Conservation (phyloP, 2,329 filamentous ascomycete genomes). For the Alternaria arborescens region DNA sequence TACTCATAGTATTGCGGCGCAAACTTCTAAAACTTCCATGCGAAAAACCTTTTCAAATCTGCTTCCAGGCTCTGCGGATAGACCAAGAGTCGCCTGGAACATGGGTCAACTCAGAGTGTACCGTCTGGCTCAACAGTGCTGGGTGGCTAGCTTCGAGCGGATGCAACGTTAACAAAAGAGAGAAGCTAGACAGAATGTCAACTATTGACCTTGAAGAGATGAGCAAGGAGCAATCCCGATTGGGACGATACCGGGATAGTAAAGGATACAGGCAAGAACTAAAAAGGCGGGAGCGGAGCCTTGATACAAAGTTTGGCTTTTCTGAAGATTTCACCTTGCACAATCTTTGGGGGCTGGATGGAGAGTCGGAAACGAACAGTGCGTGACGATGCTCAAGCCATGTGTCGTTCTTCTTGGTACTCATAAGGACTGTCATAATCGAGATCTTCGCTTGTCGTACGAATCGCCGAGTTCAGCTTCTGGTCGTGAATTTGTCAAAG, state of each 20-base stretch:
- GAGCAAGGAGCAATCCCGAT: neutral
- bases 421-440: neutral
- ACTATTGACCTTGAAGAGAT: neutral
- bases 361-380: neutral
- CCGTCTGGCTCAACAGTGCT: neutral
- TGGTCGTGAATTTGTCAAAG: neutral
- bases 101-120: neutral
- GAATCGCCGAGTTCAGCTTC: neutral
- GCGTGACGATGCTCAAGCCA: neutral
- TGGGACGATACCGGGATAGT: neutral
- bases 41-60: neutral
- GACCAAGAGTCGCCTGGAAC: neutral
- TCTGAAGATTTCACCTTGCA: neutral
- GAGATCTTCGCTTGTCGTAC: neutral
- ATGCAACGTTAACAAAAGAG: neutral
- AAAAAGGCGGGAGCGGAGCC: neutral
- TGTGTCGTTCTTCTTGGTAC: neutral
- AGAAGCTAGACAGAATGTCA: neutral
- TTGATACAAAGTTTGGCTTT: neutral
- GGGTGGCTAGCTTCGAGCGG: neutral
- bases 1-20: neutral
- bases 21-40: neutral
- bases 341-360: neutral
- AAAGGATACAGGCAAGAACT: constrained; percentile 2
- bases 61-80: neutral